Base-by-base conservation (phyloP, 1,284 basidiomycete genomes). In the Trametes pubescens region DNA sequence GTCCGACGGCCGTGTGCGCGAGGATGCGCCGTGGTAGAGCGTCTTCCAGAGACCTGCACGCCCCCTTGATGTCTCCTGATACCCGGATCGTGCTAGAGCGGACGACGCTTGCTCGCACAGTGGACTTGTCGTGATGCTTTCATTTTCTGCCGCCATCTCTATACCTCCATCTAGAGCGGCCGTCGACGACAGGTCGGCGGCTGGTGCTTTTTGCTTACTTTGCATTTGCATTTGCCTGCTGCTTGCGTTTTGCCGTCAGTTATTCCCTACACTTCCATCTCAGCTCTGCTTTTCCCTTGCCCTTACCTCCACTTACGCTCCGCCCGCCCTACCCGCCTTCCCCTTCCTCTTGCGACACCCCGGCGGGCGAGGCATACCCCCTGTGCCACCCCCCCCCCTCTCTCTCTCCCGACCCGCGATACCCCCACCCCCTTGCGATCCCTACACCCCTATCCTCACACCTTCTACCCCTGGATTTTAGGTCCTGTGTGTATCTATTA, bases 21-120 rank as follows among this genome's bases (percentile, higher is more conserved):
- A 71, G 29, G 65, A 69, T 16, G 44, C 64, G 46, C 62, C 68
- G 54, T 71, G 68, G 71, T 69, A 61, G 43, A n/a, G n/a, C n/a
- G n/a, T n/a, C n/a, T n/a, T n/a, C n/a, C n/a, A n/a, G n/a, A 18
- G n/a, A 22, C 32, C 8, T 32, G 43, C 16, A 6, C 24, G 26
- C 37, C 11, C 37, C 16, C 51, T 55, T 38, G 51, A 18, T 48
- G 35, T 10, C 14, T n/a, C 8, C 14, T n/a, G 32, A 16, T 52
- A 22, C n/a, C 46, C 44, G 44, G 40, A 7, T 35, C 10, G 29
- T 51, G 49, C 53, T 51, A 24, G 53, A 49, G 51, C 55, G 21
- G 47, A 29, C 24, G 47, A 26, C n/a, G 26, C 47, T 11, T 24
- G 47, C 47, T 48, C 47, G 26, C 26, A 14, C 47, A 38, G 43